Percentiles rank a stretch among this genome's conserved stretches.
These are phyloP conservation scores for Colletotrichum aenigma DNA, from an alignment of 2,329 filamentous ascomycete genomes.

Conservation along the genomic window DNA sequence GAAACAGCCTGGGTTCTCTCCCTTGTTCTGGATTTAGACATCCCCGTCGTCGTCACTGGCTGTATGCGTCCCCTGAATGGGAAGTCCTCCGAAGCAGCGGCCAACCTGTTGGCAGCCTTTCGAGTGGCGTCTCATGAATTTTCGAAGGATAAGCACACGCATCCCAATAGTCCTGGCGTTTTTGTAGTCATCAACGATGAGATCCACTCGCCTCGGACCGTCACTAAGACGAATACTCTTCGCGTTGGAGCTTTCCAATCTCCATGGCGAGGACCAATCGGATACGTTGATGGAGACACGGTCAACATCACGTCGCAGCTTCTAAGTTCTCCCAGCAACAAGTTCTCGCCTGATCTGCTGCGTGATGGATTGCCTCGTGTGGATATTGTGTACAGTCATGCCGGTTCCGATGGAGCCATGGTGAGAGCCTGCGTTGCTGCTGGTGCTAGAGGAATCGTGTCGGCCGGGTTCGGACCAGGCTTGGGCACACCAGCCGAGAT, in stretches of 20 bases:
- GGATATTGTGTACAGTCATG: conserved; percentile 2
- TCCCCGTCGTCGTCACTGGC: neutral
- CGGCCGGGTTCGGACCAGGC: neutral
- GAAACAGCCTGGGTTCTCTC: conserved; percentile 3
- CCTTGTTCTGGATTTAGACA: neutral
- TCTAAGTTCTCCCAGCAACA: neutral
- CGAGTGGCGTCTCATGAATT: neutral
- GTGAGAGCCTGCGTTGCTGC: neutral
- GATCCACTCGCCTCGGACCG: neutral
- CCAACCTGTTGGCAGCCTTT: conserved; percentile 2
- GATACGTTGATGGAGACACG: neutral
- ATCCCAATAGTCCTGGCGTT: neutral
- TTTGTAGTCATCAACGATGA: conserved; percentile 2
- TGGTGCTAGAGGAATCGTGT: neutral
- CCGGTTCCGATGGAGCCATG: neutral
- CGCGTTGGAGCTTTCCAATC: neutral
- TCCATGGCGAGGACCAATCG: neutral
- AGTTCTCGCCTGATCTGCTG: neutral
- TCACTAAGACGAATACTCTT: conserved; percentile 7
- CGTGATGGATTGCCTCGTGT: neutral
- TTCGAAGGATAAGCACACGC: neutral
- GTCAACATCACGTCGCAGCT: neutral
- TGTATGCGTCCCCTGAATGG: neutral
- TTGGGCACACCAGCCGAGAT: neutral
- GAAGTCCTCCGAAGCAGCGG: neutral